Base-by-base conservation (phyloP, 2,329 filamentous ascomycete genomes). In the Cladorrhinum sp. region DNA sequence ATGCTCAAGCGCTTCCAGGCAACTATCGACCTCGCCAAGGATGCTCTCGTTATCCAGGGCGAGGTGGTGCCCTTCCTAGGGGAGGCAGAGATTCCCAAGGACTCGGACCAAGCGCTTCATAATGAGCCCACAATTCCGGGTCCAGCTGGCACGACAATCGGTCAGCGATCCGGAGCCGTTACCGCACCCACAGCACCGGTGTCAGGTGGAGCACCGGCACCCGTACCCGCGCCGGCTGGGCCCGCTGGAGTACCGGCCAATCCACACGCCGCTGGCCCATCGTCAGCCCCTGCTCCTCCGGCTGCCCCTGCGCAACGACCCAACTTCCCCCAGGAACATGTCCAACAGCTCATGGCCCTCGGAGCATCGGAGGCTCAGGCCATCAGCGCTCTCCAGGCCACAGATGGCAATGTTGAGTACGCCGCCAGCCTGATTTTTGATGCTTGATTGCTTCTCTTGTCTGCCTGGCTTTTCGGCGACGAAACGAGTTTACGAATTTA, bases 1-100 rank as follows among this genome's bases (percentile, higher is more conserved):
- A 99, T 99, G 91, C 82, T 99, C 64, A 97, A 96, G 78, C 86
- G 95, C 42, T 93, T 98, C 75, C 94, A 96, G 75, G 95, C 94
- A 36, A 90, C 84, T 68, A 94, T 99, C 70, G 95, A 99, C 73
- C 82, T 99, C 12, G 84, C 86, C 65, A 89, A 88, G 70, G 92
- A 95, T 70, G 90, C 88, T 65, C 84, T 99, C 18, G 84, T 96
- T 64, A 96, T 99, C 67, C 90, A 95, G 70, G 91, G 89, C 59
- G 87, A 92, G 66, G 90, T 95, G 67, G 90, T 99, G 5, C 86
- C 90, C 0, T 99, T 99, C 75, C 79, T 99, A 12, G 90, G 91
- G 52, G 95, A 98, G 76, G 89, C 90, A 2, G 94, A 99, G 66
- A 96, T 98, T 57, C 95, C 95, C n/a, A 96, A 89, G 73, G 85